Conservation (phyloP, 306 rosid genomes). For the Rosa chinensis region DNA sequence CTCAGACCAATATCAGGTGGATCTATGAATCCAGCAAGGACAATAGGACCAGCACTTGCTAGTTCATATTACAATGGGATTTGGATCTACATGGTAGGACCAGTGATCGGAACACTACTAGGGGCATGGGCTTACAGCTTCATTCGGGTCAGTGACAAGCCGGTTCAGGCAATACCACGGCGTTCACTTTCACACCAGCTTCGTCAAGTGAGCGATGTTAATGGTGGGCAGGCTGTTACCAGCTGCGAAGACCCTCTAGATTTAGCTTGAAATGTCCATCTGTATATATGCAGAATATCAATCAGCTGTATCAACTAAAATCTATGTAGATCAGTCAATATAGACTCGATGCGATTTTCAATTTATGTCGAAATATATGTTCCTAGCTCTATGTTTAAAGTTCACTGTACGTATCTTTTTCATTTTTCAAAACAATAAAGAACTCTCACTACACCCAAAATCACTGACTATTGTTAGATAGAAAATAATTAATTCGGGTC, state of each 20-base stretch:
- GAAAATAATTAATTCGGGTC: background rate
- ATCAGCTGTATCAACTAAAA: background rate
- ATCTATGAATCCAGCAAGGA: conserved; percentile 95
- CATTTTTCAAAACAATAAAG: too few species aligned
- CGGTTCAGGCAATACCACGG: conserved; percentile 18
- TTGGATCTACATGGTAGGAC: conserved; percentile 73
- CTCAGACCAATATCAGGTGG: conserved; percentile 84
- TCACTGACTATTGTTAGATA: too few species aligned
- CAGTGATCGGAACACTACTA: conserved; percentile 60
- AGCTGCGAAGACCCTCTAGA: background rate
- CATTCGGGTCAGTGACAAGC: conserved; percentile 42
- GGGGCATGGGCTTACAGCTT: conserved; percentile 62
- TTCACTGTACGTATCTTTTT: too few species aligned
- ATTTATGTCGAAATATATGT: too few species aligned
- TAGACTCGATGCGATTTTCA: too few species aligned
- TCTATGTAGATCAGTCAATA: too few species aligned
- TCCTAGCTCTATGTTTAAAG: too few species aligned
- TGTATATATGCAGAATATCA: background rate
- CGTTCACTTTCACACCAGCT: conserved; percentile 36
- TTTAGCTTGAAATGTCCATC: conserved; percentile 18
- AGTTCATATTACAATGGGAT: conserved; percentile 50
- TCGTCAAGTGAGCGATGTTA: conserved; percentile 23
- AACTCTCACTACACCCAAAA: too few species aligned
- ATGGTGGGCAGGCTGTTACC: background rate
- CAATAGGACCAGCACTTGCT: conserved; percentile 80